Percentiles rank a stretch among this genome's conserved stretches.
Evolutionary conservation across 2,329 filamentous ascomycete genomes (phyloP).

Genomic region (Aspergillus clavatus): DNA sequence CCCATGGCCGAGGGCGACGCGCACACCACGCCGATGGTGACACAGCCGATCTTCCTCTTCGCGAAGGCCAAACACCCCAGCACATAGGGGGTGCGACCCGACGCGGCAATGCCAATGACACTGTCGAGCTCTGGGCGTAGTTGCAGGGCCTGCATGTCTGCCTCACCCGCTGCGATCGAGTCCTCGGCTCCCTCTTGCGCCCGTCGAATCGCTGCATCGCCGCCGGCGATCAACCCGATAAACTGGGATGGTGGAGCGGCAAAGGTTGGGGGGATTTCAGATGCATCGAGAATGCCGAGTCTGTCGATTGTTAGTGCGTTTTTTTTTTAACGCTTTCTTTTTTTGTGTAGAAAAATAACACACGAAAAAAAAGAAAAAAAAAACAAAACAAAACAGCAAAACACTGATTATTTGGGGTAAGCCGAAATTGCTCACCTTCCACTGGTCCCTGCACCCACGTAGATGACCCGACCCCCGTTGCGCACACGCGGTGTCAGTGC

Average conservation of each 20-base stretch:
- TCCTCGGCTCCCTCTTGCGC: constrained; percentile 44
- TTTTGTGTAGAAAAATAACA: no score
- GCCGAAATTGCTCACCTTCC: constrained; percentile 30
- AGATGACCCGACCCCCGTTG: constrained; percentile 30
- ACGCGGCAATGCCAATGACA: constrained; percentile 42
- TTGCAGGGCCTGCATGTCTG: constrained; percentile 27
- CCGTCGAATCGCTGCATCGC: constrained; percentile 37
- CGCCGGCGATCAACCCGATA: constrained; percentile 40
- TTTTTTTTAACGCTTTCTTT: no score
- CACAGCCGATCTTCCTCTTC: constrained; percentile 29
- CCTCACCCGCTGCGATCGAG: constrained; percentile 25
- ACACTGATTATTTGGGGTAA: no score
- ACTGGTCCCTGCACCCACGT: constrained; percentile 44
- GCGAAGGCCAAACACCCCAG: constrained; percentile 37
- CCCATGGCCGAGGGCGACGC: constrained; percentile 33
- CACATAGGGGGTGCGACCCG: constrained; percentile 42
- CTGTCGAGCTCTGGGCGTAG: constrained; percentile 32
- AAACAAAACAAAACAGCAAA: no score
- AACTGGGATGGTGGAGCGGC: constrained; percentile 39
- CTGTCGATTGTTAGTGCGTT: constrained; percentile 14
- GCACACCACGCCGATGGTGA: constrained; percentile 39
- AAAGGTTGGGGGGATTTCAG: constrained; percentile 42
- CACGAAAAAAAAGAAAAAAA: no score
- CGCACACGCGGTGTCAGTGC: constrained; percentile 27
- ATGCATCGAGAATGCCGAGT: constrained; percentile 40